phyloP scores from a whole-genome alignment of 139 green algal genomes.

The Coelastrella sp. region DNA sequence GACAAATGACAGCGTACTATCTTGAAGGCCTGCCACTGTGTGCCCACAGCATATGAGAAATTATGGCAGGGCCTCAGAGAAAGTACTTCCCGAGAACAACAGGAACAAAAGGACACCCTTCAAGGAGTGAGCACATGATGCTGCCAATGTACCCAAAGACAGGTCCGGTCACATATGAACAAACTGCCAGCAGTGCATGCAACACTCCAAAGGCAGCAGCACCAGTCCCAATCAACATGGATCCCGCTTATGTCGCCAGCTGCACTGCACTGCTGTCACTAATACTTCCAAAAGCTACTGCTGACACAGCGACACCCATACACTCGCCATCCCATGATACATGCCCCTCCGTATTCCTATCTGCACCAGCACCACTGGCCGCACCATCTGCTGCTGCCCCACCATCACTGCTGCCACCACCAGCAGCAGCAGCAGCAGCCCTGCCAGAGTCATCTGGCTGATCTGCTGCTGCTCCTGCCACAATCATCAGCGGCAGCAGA shows the following conservation, averaged over 20 bases:
- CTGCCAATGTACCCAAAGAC: no score
- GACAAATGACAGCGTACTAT: no score
- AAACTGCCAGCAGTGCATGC: no score
- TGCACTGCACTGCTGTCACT: not conserved
- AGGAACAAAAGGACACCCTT: no score
- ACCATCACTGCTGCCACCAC: slow-evolving; percentile 53
- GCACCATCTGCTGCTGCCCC: not conserved
- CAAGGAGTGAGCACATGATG: no score
- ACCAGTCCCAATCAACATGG: not conserved
- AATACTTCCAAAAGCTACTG: not conserved
- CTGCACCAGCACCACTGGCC: not conserved
- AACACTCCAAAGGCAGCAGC: no score
- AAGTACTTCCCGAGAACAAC: no score
- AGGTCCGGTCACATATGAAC: no score
- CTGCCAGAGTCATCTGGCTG: no score
- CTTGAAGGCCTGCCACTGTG: no score
- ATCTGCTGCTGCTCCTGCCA: slow-evolving; percentile 36
- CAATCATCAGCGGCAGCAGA: slow-evolving; percentile 73
- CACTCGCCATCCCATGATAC: slow-evolving; percentile 35
- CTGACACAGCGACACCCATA: slow-evolving; percentile 35
- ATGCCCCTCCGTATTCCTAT: not conserved
- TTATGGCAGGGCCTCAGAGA: no score
- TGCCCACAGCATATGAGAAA: no score
- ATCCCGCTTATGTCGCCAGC: not conserved
- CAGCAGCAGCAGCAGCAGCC: slow-evolving; percentile 48